Evolutionary conservation across 129 eudicot genomes (phyloP), one percentile per base, ranked within the genome.

Genomic region (Lactuca saligna): DNA sequence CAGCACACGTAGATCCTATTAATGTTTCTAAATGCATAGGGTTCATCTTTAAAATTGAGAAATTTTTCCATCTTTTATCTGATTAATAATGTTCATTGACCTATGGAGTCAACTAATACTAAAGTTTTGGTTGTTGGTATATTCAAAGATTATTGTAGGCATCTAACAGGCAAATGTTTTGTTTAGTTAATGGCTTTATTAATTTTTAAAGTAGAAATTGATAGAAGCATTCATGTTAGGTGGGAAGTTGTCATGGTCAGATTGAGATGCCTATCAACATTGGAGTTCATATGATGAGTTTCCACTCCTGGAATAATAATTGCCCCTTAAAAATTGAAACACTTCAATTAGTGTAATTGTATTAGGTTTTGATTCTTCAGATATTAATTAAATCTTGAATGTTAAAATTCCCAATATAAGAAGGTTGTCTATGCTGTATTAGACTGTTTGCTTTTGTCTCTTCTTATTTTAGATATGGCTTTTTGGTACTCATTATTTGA

Each of bases 351-450:
- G 48, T 34, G 48, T 8, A 34, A 29, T 15, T 60, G 13, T 37
- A 16, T 55, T 54, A 17, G 33, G 8, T 46, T 37, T 51, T 51
- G 69, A 51, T 61, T 72, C 32, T 20, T 53, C 3, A 8, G 63
- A 72, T 72, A 41, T 51, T 37, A 25, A 41, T 51, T 37, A 25
- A n/a, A 55, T 42, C 60, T 32, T 33, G 16, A 10, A 32, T 5
- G 34, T 20, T 4, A 58, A 31, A 61, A 5, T 59, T 1, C 54
- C 14, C 25, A 9, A 29, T 4, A 65, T 34, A 63, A 60, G 12
- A 72, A 63, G 55, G 65, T 54, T 73, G 71, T 54, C 48, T 54
- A 3, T 61, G 50, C 38, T 72, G 37, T 62, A 16, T 63, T 51
- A 50, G 10, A 29, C 17, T 31, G 12, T 57, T 66, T 73, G 58